These are phyloP conservation scores for Tetrahymena thermophila DNA, from an alignment of 73 alveolate species.

Conservation along the genomic window DNA sequence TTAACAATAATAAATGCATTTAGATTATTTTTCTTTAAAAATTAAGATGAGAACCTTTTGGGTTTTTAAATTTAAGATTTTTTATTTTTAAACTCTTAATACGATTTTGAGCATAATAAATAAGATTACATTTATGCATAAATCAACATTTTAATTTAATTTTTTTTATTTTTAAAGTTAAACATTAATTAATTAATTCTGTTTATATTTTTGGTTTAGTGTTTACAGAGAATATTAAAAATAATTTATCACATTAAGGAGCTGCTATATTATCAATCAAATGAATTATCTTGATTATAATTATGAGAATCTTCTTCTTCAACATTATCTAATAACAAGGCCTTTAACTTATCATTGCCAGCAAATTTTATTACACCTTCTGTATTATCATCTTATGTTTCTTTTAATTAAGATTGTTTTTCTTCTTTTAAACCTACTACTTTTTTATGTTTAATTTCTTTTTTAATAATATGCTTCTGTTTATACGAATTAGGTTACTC, in stretches of 20 bases:
- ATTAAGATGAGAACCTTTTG: too few relatives aligned
- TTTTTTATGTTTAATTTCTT: not conserved
- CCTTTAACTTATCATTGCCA: not conserved
- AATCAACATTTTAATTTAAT: not conserved
- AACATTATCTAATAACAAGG: not conserved
- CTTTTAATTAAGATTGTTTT: not conserved
- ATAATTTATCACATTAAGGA: too few relatives aligned
- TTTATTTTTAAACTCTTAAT: too few relatives aligned
- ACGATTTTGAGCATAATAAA: too few relatives aligned
- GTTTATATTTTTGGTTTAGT: too few relatives aligned
- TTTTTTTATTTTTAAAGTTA: not conserved
- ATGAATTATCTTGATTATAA: not conserved
- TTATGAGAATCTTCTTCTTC: not conserved
- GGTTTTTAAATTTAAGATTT: too few relatives aligned
- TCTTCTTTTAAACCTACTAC: not conserved
- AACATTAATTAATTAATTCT: too few relatives aligned
- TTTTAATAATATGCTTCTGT: not conserved
- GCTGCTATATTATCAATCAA: not conserved
- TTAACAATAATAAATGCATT: too few relatives aligned
- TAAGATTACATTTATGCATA: not conserved
- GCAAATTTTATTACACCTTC: not conserved
- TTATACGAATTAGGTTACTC: not conserved
- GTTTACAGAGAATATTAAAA: too few relatives aligned
- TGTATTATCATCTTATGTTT: not conserved
- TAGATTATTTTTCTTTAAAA: not conserved